These are phyloP conservation scores for Cicer cuneatum DNA, from an alignment of 306 rosid species.

Conservation along the genomic window DNA sequence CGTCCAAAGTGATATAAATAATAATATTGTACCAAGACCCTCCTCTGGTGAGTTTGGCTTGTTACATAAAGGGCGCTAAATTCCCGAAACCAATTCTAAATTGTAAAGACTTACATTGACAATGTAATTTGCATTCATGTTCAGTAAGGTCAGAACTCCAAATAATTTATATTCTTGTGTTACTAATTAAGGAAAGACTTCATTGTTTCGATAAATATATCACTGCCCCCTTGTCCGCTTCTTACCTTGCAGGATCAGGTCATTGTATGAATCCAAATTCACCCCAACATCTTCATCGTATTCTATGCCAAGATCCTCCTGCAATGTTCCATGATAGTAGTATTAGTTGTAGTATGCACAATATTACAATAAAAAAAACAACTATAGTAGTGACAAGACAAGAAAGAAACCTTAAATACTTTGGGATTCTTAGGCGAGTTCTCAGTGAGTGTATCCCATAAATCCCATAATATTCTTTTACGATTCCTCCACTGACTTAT, in stretches of 20 bases:
- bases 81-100: conserved; percentile 18
- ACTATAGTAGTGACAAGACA: conserved; percentile 21
- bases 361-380: background rate
- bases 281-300: conserved; percentile 80
- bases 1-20: conserved; percentile 32
- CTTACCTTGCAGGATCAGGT: conserved; percentile 64
- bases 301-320: conserved; percentile 94
- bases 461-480: conserved; percentile 87
- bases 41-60: conserved; percentile 19
- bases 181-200: conserved; percentile 31
- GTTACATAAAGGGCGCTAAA: conserved; percentile 35
- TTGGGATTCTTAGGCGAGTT: conserved; percentile 85
- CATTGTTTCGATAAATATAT: conserved; percentile 41
- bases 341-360: background rate
- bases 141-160: conserved; percentile 33
- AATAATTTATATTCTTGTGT: conserved; percentile 36
- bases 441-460: conserved; percentile 92
- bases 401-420: conserved; percentile 69
- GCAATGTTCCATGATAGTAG: conserved; percentile 36
- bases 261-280: conserved; percentile 68
- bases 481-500: conserved; percentile 88
- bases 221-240: conserved; percentile 68
- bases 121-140: conserved; percentile 34
- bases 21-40: conserved; percentile 41
- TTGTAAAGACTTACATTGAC: conserved; percentile 30